These are phyloP conservation scores for Gossypium turneri DNA, from an alignment of 345 rosid species.

Conservation along the genomic window DNA sequence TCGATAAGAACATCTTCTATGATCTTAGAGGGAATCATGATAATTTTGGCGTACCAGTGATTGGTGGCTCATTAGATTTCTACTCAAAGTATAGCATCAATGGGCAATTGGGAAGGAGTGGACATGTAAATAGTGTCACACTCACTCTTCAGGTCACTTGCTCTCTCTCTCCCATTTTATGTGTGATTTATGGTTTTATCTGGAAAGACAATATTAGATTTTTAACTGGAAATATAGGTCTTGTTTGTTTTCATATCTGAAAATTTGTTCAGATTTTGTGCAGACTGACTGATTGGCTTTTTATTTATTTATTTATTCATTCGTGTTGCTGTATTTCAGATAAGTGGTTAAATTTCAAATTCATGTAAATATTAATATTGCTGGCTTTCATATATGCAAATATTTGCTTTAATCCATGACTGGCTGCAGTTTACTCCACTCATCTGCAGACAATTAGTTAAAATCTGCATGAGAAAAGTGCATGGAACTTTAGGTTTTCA, in stretches of 20 bases:
- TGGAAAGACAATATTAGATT: conserved; percentile 2
- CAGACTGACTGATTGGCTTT: background rate
- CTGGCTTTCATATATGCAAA: background rate
- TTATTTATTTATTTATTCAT: background rate
- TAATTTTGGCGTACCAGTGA: conserved; percentile 72
- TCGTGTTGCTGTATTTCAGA: background rate
- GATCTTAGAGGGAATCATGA: conserved; percentile 97
- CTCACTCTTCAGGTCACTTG: conserved; percentile 69
- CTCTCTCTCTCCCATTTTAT: conserved; percentile 5
- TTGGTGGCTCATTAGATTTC: conserved; percentile 68
- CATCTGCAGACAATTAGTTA: background rate
- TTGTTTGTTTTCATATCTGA: background rate
- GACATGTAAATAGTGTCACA: conserved; percentile 55
- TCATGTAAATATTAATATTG: background rate
- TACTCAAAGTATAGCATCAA: conserved; percentile 80
- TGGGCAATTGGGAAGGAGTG: conserved; percentile 56
- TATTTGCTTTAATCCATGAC: background rate
- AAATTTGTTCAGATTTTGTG: background rate
- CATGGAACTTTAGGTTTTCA: background rate
- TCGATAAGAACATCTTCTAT: conserved; percentile 65
- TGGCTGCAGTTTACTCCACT: background rate
- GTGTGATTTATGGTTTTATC: background rate
- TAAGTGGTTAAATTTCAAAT: conserved; percentile 11
- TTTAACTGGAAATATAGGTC: background rate
- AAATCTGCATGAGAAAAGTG: background rate